phyloP scores from a whole-genome alignment of 176 grass and related monocot species.

The Musa beccarii region DNA sequence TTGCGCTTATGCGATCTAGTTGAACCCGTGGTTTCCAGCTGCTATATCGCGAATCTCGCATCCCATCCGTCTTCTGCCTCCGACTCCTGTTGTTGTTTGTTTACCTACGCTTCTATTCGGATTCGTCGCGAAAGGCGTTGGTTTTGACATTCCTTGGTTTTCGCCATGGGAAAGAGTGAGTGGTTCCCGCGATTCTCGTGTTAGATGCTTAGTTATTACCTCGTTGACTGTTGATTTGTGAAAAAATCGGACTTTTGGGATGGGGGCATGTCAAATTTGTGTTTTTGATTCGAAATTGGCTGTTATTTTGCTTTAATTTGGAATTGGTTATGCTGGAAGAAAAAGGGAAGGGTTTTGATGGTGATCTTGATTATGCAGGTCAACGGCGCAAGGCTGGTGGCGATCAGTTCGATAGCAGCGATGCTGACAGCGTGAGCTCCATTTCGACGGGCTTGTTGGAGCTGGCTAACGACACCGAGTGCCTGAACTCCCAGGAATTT shows the following conservation, averaged over 20 bases:
- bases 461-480: conserved; percentile 52
- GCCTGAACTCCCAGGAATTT: conserved; percentile 71
- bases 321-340: neutral
- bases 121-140: conserved; percentile 3
- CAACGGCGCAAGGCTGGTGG: conserved; percentile 29
- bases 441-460: conserved; percentile 39
- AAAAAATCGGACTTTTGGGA: neutral
- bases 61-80: neutral
- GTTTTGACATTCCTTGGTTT: conserved; percentile 1
- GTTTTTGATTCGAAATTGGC: neutral
- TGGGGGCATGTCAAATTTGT: neutral
- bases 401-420: conserved; percentile 80
- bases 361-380: conserved; percentile 5
- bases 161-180: conserved; percentile 20
- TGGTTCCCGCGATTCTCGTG: neutral
- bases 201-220: neutral
- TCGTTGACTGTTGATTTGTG: neutral
- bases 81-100: conserved; percentile 11
- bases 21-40: neutral
- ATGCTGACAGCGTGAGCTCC: conserved; percentile 78
- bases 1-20: conserved; percentile 25
- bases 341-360: neutral
- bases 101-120: conserved; percentile 11
- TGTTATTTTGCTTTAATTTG: neutral
- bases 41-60: neutral